These are phyloP conservation scores for Arctostaphylos glauca DNA, from an alignment of 148 eudicot genomes.

Conservation along the genomic window DNA sequence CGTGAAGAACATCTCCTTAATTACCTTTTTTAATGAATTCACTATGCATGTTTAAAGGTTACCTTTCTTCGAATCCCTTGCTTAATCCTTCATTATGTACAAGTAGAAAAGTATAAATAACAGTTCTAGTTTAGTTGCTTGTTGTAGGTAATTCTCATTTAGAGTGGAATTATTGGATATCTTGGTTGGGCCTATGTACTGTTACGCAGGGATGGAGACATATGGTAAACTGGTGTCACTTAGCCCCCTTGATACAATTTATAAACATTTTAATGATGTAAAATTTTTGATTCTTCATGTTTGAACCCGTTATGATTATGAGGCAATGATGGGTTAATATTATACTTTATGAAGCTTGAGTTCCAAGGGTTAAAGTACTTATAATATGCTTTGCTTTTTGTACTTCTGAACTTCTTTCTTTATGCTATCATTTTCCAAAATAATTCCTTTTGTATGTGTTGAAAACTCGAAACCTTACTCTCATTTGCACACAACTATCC, in stretches of 20 bases:
- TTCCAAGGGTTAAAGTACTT: background rate
- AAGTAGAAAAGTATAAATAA: background rate
- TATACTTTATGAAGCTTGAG: background rate
- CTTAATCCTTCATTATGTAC: background rate
- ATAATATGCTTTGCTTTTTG: background rate
- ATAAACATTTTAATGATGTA: background rate
- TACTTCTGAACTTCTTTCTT: background rate
- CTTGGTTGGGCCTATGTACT: background rate
- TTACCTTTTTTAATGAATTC: background rate
- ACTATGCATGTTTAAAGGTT: background rate
- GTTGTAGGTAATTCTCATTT: background rate
- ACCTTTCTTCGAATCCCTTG: background rate
- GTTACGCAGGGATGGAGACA: background rate
- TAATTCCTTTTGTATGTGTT: background rate
- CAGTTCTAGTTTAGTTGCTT: background rate
- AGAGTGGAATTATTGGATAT: background rate
- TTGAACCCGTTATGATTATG: background rate
- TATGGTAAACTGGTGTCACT: background rate
- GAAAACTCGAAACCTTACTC: background rate
- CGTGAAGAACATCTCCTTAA: background rate
- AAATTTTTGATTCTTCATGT: background rate
- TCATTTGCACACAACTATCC: background rate
- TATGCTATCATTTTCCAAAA: background rate
- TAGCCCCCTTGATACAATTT: background rate
- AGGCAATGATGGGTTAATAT: background rate